Evolutionary conservation across 1,284 basidiomycete genomes (phyloP), one percentile per base, ranked within the genome.

Genomic region (Rugosomyces carneus): DNA sequence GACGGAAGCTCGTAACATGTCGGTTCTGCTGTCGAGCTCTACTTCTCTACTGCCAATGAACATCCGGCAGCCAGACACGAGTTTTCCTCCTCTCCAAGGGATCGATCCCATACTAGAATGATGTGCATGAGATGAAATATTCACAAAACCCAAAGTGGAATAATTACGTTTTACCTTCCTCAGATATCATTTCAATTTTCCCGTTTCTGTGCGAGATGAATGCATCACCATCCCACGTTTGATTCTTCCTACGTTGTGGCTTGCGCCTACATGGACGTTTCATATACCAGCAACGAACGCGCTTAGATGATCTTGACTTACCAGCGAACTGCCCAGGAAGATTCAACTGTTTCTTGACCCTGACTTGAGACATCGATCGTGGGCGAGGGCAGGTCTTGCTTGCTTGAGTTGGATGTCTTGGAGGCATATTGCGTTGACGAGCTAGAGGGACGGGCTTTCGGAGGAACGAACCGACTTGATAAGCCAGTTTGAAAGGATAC

Each of bases 191-290:
- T 0, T 72, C 77, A 13, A 84, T 58, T 49, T 73, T 77, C 7
- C 71, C 71, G 5, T 67, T 72, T 32, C 64, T 60, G 31, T 70
- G 65, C 19, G 76, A 74, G 11, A 89, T 66, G 57, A 72, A 85
- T 3, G 75, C 83, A 55, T 86, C 84, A 2, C 85, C 88, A 55
- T 93, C 90, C 91, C 91, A 94, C 1, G 84, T 91, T 63, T 91
- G 91, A 60, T 93, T 80, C 67, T 93, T 94, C 63, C 77, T 84
- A 18, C 69, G 70, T 58, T 89, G 84, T 20, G 80, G 81, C 57
- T 84, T 88, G 19, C 91, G 75, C 87, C 86, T 89, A 29, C 13
- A 45, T 48, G 16, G 42, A 51, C 50, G 52, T 41, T 18, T 42
- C 29, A 49, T 45, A n/a, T 13, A 9, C 40, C 34, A 13, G 27